Conservation (phyloP, 2,329 filamentous ascomycete species). For the Trichoderma sp. region DNA sequence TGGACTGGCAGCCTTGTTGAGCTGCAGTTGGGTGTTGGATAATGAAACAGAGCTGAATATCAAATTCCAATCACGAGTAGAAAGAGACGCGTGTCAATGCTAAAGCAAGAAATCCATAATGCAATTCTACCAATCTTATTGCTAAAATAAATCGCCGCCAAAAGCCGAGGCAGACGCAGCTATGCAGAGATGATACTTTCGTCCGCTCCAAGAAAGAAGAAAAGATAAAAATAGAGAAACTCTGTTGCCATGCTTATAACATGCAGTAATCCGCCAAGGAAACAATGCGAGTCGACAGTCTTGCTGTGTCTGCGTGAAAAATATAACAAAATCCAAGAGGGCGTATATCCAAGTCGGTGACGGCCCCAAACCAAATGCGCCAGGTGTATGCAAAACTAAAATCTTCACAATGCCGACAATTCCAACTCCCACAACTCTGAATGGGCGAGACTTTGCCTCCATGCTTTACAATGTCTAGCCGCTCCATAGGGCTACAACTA, state of each 20-base stretch:
- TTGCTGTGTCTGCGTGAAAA: background rate
- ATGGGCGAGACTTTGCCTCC: background rate
- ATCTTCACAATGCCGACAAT: background rate
- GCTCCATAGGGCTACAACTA: background rate
- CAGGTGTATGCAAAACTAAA: constrained; percentile 16
- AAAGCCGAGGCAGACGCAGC: background rate
- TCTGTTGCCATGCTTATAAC: background rate
- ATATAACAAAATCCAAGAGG: background rate
- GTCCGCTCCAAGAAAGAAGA: background rate
- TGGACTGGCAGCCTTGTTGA: too few species aligned
- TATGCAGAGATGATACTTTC: background rate
- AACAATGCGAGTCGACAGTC: background rate
- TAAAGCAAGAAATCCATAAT: background rate
- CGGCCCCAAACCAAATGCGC: constrained; percentile 16
- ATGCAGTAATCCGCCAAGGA: background rate
- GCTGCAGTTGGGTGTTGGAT: too few species aligned
- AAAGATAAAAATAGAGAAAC: background rate
- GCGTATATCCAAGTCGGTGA: background rate
- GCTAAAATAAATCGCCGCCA: background rate
- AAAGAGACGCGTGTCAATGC: background rate
- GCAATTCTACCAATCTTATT: background rate
- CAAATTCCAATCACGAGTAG: background rate
- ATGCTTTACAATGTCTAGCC: background rate
- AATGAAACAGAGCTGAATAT: too few species aligned
- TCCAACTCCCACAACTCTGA: background rate